phyloP scores from a whole-genome alignment of 2,329 filamentous ascomycete genomes.

The Scolecobasidium constrictum region DNA sequence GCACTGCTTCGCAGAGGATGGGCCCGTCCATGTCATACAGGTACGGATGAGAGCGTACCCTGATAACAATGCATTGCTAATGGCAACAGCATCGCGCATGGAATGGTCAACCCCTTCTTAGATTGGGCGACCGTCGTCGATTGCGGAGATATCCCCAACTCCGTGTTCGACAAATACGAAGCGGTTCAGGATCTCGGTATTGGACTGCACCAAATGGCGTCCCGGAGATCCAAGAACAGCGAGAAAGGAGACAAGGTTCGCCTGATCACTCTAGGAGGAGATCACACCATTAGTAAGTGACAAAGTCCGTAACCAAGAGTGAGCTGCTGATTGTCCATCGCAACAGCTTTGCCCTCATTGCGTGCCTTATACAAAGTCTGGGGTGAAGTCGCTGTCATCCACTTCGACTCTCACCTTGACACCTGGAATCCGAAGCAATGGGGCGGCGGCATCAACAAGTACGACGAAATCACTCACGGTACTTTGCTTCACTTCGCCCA shows the following conservation, averaged over 20 bases:
- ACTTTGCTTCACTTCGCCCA: neutral
- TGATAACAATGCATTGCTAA: conserved; percentile 14
- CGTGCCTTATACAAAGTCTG: conserved; percentile 17
- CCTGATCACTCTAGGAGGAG: no score
- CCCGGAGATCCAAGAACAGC: no score
- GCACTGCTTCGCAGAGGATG: conserved; percentile 7
- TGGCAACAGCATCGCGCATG: conserved; percentile 20
- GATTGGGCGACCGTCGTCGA: conserved; percentile 13
- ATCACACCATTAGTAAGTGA: no score
- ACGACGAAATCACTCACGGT: neutral
- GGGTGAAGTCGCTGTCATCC: conserved; percentile 17
- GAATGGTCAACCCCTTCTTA: conserved; percentile 14
- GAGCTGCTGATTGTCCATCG: no score
- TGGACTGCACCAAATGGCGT: no score
- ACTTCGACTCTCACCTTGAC: conserved; percentile 21
- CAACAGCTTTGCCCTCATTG: conserved; percentile 17
- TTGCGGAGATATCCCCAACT: no score
- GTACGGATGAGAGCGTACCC: neutral
- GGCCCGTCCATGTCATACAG: neutral
- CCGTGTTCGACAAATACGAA: no score
- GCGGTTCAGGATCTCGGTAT: no score
- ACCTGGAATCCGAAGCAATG: conserved; percentile 16
- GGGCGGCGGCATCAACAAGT: neutral
- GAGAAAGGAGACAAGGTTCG: no score
- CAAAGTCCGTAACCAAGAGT: conserved; percentile 15